phyloP scores from a whole-genome alignment of 176 grass and related monocot species.

The Aegilops umbellulata region DNA sequence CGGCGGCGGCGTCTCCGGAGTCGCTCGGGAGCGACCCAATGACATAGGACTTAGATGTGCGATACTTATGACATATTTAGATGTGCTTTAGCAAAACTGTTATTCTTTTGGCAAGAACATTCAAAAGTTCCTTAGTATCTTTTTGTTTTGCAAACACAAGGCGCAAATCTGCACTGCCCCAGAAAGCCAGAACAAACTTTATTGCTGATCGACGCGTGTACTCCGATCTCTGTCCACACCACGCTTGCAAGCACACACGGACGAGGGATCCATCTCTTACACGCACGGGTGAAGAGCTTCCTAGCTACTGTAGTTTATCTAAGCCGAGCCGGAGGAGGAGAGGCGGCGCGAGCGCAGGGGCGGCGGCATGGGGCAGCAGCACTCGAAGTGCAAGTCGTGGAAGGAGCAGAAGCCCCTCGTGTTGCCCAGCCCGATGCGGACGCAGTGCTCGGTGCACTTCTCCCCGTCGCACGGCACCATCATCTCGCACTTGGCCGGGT shows the following conservation, averaged over 20 bases:
- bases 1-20: too few species aligned
- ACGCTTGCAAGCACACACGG: not conserved
- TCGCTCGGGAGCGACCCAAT: too few species aligned
- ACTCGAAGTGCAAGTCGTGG: not conserved
- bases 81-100: too few species aligned
- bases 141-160: not conserved
- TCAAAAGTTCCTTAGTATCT: not conserved
- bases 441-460: not conserved
- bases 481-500: slow-evolving; percentile 7
- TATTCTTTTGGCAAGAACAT: too few species aligned
- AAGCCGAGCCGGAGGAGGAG: not conserved
- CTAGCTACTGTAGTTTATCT: not conserved
- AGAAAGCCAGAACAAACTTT: not conserved
- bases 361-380: slow-evolving; percentile 7
- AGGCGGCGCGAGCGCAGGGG: not conserved
- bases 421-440: not conserved
- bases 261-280: not conserved
- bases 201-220: not conserved
- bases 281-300: not conserved
- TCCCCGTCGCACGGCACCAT: not conserved
- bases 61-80: too few species aligned
- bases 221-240: not conserved
- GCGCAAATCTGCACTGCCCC: not conserved
- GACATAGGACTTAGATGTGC: too few species aligned
- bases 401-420: not conserved